phyloP scores from a whole-genome alignment of 176 grass and related monocot genomes.

The Avena sativa region DNA sequence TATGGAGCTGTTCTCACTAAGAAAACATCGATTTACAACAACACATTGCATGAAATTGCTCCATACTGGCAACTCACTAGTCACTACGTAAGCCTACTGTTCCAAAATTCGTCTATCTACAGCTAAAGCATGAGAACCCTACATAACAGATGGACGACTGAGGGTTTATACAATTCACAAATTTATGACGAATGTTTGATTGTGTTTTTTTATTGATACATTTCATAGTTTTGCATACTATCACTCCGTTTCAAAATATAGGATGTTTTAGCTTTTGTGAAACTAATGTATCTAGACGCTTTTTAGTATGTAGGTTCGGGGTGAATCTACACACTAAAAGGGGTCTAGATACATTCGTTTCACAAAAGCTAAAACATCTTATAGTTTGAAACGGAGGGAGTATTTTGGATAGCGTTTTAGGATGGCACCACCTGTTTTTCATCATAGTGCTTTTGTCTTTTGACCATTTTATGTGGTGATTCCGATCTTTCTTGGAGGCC shows the following conservation, averaged over 20 bases:
- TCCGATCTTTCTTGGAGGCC: not conserved
- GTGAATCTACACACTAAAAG: no score
- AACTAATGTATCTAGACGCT: no score
- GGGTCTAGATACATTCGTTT: no score
- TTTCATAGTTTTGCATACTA: not conserved
- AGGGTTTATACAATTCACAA: not conserved
- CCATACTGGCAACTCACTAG: not conserved
- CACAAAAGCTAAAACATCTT: no score
- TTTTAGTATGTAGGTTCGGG: no score
- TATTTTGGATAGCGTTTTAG: not conserved
- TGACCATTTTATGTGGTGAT: constrained; percentile 3
- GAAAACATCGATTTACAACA: constrained; percentile 47
- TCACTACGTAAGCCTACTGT: not conserved
- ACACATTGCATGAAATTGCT: not conserved
- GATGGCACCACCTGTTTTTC: not conserved
- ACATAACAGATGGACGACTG: constrained; percentile 13
- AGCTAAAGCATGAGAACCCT: not conserved
- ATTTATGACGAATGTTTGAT: not conserved
- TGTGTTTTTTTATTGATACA: not conserved
- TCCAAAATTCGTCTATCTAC: constrained; percentile 47
- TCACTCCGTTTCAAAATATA: no score
- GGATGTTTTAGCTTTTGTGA: no score
- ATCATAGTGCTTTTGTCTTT: not conserved
- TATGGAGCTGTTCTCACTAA: not conserved
- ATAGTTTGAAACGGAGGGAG: no score